Evolutionary conservation across 805 yeast species (phyloP).

Genomic region (Candida suzukii): DNA sequence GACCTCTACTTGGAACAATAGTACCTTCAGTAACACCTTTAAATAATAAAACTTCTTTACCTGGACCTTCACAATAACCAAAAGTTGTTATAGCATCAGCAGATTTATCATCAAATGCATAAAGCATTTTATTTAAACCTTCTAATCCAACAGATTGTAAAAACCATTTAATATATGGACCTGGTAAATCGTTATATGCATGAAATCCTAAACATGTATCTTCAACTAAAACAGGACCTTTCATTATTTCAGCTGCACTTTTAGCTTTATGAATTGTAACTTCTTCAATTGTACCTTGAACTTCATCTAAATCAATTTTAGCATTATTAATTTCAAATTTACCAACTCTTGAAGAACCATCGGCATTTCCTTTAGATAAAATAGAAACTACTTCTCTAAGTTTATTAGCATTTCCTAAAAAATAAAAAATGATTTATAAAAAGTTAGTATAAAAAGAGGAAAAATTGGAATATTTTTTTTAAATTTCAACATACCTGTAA

Average conservation of each 20-base stretch:
- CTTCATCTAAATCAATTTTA: conserved; percentile 76
- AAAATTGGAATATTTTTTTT: too few species aligned
- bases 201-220: conserved; percentile 87
- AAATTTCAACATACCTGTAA: conserved; percentile 17
- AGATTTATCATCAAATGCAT: conserved; percentile 72
- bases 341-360: conserved; percentile 33
- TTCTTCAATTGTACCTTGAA: conserved; percentile 82
- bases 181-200: conserved; percentile 80
- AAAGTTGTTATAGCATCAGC: conserved; percentile 91
- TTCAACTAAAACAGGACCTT: conserved; percentile 87
- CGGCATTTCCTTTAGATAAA: conserved; percentile 35
- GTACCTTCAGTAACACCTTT: conserved; percentile 79
- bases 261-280: conserved; percentile 77
- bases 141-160: conserved; percentile 65
- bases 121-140: conserved; percentile 71
- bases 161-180: conserved; percentile 91
- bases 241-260: conserved; percentile 54
- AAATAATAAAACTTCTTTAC: conserved; percentile 61
- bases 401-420: conserved; percentile 87
- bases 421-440: background rate
- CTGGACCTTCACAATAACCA: conserved; percentile 85
- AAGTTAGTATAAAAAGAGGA: too few species aligned
- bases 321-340: conserved; percentile 48
- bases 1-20: conserved; percentile 76
- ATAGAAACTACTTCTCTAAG: conserved; percentile 78